A percentile compares a stretch with the other conserved stretches of the same genome.
Evolutionary conservation across 1,284 basidiomycete species (phyloP).

Genomic region (Moesziomyces sp.): DNA sequence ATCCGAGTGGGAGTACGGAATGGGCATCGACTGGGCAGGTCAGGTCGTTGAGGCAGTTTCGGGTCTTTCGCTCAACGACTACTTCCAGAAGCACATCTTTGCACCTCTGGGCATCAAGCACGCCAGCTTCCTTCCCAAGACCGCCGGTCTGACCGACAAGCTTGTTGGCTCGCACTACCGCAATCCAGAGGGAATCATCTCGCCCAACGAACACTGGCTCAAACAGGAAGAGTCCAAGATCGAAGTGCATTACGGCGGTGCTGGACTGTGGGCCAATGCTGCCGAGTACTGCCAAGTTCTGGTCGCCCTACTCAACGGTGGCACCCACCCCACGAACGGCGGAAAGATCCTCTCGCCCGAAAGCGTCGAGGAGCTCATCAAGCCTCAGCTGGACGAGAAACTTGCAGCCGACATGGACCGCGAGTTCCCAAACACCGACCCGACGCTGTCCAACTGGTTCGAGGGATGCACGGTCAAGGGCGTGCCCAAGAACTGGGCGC

Average conservation of each 20-base stretch:
- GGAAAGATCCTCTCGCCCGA: conserved; percentile 48
- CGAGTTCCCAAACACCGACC: conserved; percentile 32
- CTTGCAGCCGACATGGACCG: conserved; percentile 34
- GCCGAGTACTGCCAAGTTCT: conserved; percentile 49
- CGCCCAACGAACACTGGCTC: conserved; percentile 33
- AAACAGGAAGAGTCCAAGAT: conserved; percentile 44
- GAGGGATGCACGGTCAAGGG: conserved; percentile 36
- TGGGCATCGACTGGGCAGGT: conserved; percentile 53
- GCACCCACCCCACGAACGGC: conserved; percentile 52
- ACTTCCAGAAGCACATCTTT: conserved; percentile 58
- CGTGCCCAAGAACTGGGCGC: conserved; percentile 41
- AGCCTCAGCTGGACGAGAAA: conserved; percentile 45
- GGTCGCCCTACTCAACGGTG: conserved; percentile 54
- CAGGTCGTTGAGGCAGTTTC: conserved; percentile 47
- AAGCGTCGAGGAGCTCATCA: conserved; percentile 47
- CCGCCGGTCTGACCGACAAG: conserved; percentile 23
- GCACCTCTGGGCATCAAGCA: conserved; percentile 53
- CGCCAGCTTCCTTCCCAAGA: conserved; percentile 38
- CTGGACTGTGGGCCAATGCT: conserved; percentile 44
- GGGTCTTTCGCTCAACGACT: conserved; percentile 50
- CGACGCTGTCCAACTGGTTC: conserved; percentile 33
- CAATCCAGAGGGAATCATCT: conserved; percentile 27
- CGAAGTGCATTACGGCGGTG: conserved; percentile 50
- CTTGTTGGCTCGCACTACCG: conserved; percentile 40
- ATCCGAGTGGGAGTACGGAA: conserved; percentile 54